Evolutionary conservation across 257 asterid genomes (phyloP).

Genomic region (Rehmannia glutinosa): DNA sequence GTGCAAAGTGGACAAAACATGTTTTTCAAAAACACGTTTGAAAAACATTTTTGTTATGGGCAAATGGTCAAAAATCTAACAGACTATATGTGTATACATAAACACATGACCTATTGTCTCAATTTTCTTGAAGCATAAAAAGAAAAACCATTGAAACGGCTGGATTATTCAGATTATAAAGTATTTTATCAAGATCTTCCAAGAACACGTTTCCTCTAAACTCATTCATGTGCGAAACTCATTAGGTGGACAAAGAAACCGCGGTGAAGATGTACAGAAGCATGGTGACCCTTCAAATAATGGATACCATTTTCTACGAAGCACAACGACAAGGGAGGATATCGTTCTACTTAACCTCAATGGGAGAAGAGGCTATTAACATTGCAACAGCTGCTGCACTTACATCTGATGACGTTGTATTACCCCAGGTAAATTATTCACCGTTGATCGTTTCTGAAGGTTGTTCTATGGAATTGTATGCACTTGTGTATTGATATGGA

Average conservation of each 20-base stretch:
- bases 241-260: slow-evolving; percentile 59
- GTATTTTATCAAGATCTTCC: no score
- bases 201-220: no score
- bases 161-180: neutral
- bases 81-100: no score
- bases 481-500: neutral
- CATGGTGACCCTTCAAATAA: slow-evolving; percentile 74
- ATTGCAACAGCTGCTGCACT: slow-evolving; percentile 95
- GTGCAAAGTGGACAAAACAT: no score
- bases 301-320: slow-evolving; percentile 78
- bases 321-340: slow-evolving; percentile 90
- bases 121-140: neutral
- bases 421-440: slow-evolving; percentile 45
- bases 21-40: no score
- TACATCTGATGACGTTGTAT: slow-evolving; percentile 44
- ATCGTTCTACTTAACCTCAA: slow-evolving; percentile 71
- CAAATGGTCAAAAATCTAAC: no score
- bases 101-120: no score
- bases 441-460: neutral
- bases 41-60: no score
- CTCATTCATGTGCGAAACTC: no score
- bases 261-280: slow-evolving; percentile 64
- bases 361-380: slow-evolving; percentile 86
- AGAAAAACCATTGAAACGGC: no score
- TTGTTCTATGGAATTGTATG: neutral